A percentile compares a stretch with the other conserved stretches of the same genome.
These are phyloP conservation scores for Arthrocladium fulminans DNA, from an alignment of 2,329 filamentous ascomycete genomes.

Conservation along the genomic window DNA sequence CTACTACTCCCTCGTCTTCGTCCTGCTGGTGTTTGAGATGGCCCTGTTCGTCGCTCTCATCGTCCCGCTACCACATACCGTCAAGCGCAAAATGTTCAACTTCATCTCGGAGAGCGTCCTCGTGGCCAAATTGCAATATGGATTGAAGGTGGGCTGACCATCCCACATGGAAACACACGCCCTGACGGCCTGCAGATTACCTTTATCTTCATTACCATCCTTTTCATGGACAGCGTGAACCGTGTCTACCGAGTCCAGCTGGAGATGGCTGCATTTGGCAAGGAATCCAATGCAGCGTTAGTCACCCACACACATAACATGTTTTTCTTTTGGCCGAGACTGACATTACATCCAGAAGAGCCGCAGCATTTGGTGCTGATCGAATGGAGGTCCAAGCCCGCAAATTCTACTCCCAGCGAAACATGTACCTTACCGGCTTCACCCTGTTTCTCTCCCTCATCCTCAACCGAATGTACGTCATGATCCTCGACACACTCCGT, in stretches of 20 bases:
- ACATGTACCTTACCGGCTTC: slow-evolving; percentile 99
- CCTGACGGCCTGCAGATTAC: slow-evolving; percentile 55
- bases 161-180: not conserved
- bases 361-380: slow-evolving; percentile 74
- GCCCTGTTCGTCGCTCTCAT: slow-evolving; percentile 42
- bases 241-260: slow-evolving; percentile 94
- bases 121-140: slow-evolving; percentile 91
- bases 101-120: slow-evolving; percentile 87
- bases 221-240: slow-evolving; percentile 94
- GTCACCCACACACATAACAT: too few species aligned
- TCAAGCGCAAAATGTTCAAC: slow-evolving; percentile 80
- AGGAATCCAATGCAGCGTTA: slow-evolving; percentile 49
- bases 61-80: slow-evolving; percentile 77
- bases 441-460: slow-evolving; percentile 98
- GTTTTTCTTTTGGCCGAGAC: too few species aligned
- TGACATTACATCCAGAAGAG: slow-evolving; percentile 41
- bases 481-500: slow-evolving; percentile 86
- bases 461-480: slow-evolving; percentile 93
- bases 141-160: slow-evolving; percentile 60
- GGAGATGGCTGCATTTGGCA: slow-evolving; percentile 66
- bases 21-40: slow-evolving; percentile 44
- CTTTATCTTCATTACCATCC: slow-evolving; percentile 96
- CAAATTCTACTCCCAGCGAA: slow-evolving; percentile 99
- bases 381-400: slow-evolving; percentile 97
- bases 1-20: slow-evolving; percentile 44